Evolutionary conservation across 2,329 filamentous ascomycete species (phyloP), one percentile per base, ranked within the genome.

Genomic region (Alternaria dauci): DNA sequence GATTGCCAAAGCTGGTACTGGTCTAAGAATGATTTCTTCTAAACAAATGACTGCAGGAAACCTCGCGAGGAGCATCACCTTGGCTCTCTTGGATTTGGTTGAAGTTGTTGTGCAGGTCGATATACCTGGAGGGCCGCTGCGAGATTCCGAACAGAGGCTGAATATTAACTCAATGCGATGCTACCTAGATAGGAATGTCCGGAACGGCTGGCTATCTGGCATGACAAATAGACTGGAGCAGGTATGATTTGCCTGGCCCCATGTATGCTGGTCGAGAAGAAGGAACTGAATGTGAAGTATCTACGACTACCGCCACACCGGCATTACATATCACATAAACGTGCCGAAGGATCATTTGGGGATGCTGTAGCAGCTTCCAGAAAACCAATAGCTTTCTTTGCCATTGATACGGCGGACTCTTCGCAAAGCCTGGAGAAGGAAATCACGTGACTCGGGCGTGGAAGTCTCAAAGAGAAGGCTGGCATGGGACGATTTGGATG

Each of bases 1-100:
- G 81, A 78, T 86, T 2, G 81, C 82, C 8, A 72, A 74, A 52
- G 80, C 83, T 2, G 82, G 82, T 5, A 84, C 84, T 26, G 84
- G 84, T 0, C 81, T 84, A 2, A 66, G 72, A 5, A 84, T 84
- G 0, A 81, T 86, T 14, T 81, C 82, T 0, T 77, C 82, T 62
- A 80, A 81, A 47, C 66, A 77, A 16, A 75, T 86, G n/a, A 82
- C 78, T 1, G 72, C 78, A 4, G 71, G 81, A 9, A 81, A 76
- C 12, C 71, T 86, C 1, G 79, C 81, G 0, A 76, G 78, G 1
- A 83, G 81, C 5, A 86, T 86, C 42, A 69, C 63, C 3, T 81
- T 79, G 57, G 82, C 80, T 44, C 73, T 85, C 0, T 79, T 73
- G 16, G 76, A 79, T 0, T 74, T 80, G 18, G 79, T 71, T 4